phyloP scores from a whole-genome alignment of 179 eudicot genomes.

The Heliamphora pulchella region DNA sequence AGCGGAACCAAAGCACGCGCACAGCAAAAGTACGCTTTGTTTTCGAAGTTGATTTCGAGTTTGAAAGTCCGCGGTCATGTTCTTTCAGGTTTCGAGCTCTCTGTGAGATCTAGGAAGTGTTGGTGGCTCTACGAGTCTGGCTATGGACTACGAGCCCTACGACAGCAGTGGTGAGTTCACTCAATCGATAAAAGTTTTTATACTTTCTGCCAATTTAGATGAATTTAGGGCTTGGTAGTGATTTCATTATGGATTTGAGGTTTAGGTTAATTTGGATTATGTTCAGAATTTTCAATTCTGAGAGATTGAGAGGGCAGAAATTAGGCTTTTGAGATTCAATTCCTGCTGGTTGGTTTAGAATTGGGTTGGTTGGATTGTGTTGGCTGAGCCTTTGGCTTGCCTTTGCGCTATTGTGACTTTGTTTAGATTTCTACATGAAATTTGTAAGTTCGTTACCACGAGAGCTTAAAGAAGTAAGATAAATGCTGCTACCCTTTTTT shows the following conservation, averaged over 20 bases:
- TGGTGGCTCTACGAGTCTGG: slow-evolving; percentile 4
- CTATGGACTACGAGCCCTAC: slow-evolving; percentile 16
- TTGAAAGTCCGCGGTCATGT: not conserved
- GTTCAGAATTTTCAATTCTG: not conserved
- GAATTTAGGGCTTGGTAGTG: not conserved
- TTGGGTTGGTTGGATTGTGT: not conserved
- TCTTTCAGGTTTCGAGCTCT: not conserved
- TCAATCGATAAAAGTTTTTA: not conserved
- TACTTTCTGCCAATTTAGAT: not conserved
- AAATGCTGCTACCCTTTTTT: no score
- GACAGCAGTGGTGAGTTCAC: slow-evolving; percentile 39
- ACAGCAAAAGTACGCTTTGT: not conserved
- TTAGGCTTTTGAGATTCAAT: not conserved
- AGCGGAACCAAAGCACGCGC: not conserved
- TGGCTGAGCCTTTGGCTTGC: not conserved
- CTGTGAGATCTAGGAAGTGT: slow-evolving; percentile 19
- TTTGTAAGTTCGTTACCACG: no score
- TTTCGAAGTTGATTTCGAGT: not conserved
- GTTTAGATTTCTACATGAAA: no score
- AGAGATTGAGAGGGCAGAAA: not conserved
- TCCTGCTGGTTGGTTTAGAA: not conserved
- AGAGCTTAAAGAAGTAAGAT: no score
- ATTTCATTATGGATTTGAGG: not conserved
- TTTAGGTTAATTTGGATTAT: not conserved
- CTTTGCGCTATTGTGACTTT: not conserved